Base-by-base conservation (phyloP, 2,329 filamentous ascomycete genomes). In the Amauroascus verrucosus region DNA sequence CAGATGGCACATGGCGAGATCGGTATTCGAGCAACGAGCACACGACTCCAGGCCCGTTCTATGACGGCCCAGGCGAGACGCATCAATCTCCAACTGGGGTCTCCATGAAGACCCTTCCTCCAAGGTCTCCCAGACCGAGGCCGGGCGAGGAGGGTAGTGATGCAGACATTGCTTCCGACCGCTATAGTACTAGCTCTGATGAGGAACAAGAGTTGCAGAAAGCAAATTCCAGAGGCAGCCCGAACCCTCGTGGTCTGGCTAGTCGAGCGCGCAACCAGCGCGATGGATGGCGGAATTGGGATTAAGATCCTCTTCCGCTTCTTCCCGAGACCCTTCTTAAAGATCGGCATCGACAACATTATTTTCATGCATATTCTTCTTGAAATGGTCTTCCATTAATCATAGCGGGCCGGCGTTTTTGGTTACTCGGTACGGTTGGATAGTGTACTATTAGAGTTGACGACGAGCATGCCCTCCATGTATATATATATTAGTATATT, bases 241-340 rank as follows among this genome's bases (percentile, higher is more conserved):
- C 26, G 11, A 49, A 44, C 9, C 24, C 43, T n/a, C 33, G 49
- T 24, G 28, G 26, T 14, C 28, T n/a, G 11, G 48, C 33, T 47
- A 49, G 45, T 24, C 41, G 48, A 24, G 32, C n/a, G 52, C 49
- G 48, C 44, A 6, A 38, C 55, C 61, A n/a, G 58, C 61, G 38
- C 24, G 65, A 70, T 54, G 69, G 69, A 58, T 72, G 69, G 69
- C 63, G 66, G 6, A 62, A 70, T 44, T 71, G 69, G 69, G 68
- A 71, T 53, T 69, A 48, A 63, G 45, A 20, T 49, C 46, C 20
- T 22, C 14, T 6, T 18, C n/a, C 4, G 45, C 3, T 32, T 13
- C 2, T 33, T 37, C 7, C n/a, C 8, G 9, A 30, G 37, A 55
- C 40, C 5, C 9, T 14, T 40, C 44, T 55, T 55, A 24, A 32